Evolutionary conservation across 345 rosid genomes (phyloP), one percentile per base, ranked within the genome.

Genomic region (Eucalyptus curtisii): DNA sequence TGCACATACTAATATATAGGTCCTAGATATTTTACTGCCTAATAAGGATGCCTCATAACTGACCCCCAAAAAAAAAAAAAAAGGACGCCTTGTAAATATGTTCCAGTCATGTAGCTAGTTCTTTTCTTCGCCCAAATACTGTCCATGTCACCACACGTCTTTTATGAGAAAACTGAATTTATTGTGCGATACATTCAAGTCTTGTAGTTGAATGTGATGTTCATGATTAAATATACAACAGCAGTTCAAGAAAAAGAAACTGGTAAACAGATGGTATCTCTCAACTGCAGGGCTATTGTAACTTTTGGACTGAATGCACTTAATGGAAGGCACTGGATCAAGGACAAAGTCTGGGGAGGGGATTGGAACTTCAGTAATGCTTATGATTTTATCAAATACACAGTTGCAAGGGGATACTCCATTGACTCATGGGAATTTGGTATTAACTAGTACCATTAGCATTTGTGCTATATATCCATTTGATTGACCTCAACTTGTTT

Each of bases 381-480:
- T 88, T 91, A 87, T 91, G 96, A 94, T 90, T 94, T 98, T 89
- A 93, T 98, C 30, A 93, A 94, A 87, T 97, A 98, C 91, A 97
- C 99, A 4, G 90, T 96, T 89, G 94, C 96, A 87, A 94, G 93
- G 90, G 96, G 98, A 87, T 93, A 98, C 91, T 88, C 27, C 48
- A 95, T 98, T 88, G 98, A 98, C 90, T 96, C 99, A 55, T 98
- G 99, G 99, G 99, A 98, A 94, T 97, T 94, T 33, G 99, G 99
- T 98, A 94, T n/a, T 7, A 37, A 49, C 37, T 48, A n/a, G 15
- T 47, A 31, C 49, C 42, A 16, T 57, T 52, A 3, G n/a, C 82
- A 86, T 84, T 68, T 90, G 40, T 59, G 87, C 87, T 17, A 71
- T 85, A 85, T 66, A 55, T 89, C 59, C 27, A 15, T 64, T 8